Evolutionary conservation across 2,329 filamentous ascomycete species (phyloP), one percentile per base, ranked within the genome.

Genomic region (Thelonectria olida): DNA sequence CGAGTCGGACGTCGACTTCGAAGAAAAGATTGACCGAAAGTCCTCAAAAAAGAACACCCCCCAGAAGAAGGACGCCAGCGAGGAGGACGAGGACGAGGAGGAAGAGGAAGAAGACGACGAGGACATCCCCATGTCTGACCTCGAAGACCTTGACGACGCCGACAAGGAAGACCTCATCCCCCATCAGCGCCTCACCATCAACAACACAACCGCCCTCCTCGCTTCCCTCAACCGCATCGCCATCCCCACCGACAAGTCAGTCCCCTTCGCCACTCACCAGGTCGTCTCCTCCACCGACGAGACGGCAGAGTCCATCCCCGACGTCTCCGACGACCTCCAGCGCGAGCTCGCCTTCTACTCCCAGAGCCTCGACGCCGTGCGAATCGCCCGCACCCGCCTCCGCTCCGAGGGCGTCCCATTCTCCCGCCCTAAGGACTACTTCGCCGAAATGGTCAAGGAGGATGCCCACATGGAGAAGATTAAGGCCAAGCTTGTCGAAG

Each of bases 401-500:
- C 90, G 92, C 74, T 89, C 90, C 65, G 95, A 97, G 78, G 90
- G 90, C 8, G 85, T 95, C 1, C 87, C 92, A 7, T 99, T 99
- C 80, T 90, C 92, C 25, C 87, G 96, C 9, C 96, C 96, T 4
- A 90, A 88, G 57, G 96, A 99, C 80, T 99, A 97, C 81, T 99
- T 99, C 72, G 96, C 96, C 44, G 96, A 99, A 84, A 99, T 98
- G 94, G 90, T 97, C 73, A 98, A 98, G 87, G 92, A 90, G 73
- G 96, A 99, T 76, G 95, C 96, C 72, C 96, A 97, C 79, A 99
- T 99, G 96, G 92, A 92, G 76, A 94, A 92, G 84, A 92, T 99
- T 76, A 96, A 96, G 84, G 88, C 90, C 73, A 97, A 96, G 85
- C 83, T 98, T 72, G 86, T 97, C 64, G 94, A 98, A 73, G 93